These are phyloP conservation scores for Oryza australiensis DNA, from an alignment of 176 grass and related monocot genomes.

Conservation along the genomic window DNA sequence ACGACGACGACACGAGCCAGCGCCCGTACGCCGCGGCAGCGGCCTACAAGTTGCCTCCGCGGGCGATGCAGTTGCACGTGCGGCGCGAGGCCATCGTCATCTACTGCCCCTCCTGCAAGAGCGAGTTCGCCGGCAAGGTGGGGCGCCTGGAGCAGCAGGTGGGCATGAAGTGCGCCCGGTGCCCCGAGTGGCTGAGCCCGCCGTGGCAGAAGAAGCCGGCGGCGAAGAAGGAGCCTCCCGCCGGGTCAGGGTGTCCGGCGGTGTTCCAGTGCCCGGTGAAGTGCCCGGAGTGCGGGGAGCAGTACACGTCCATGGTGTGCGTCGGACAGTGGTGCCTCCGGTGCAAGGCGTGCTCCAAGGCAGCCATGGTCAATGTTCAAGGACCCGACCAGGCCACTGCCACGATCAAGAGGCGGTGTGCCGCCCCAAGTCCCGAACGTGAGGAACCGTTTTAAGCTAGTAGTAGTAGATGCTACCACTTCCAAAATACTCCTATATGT, in stretches of 20 bases:
- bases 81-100: background rate
- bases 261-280: conserved; percentile 6
- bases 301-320: background rate
- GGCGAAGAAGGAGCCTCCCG: conserved; percentile 9
- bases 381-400: background rate
- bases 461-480: no score
- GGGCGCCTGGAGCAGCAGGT: background rate
- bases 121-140: background rate
- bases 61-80: background rate
- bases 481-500: no score
- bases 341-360: conserved; percentile 21
- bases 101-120: conserved; percentile 27
- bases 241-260: background rate
- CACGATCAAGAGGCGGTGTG: background rate
- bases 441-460: background rate
- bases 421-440: background rate
- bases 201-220: background rate
- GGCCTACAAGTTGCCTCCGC: background rate
- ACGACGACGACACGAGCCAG: no score
- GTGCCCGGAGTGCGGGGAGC: conserved; percentile 4
- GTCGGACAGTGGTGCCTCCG: conserved; percentile 5
- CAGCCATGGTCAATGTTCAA: conserved; percentile 14
- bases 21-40: background rate
- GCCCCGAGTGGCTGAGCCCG: no score
- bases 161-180: conserved; percentile 1